These are phyloP conservation scores for Tylopilus sp. DNA, from an alignment of 768 basidiomycete genomes.

Conservation along the genomic window DNA sequence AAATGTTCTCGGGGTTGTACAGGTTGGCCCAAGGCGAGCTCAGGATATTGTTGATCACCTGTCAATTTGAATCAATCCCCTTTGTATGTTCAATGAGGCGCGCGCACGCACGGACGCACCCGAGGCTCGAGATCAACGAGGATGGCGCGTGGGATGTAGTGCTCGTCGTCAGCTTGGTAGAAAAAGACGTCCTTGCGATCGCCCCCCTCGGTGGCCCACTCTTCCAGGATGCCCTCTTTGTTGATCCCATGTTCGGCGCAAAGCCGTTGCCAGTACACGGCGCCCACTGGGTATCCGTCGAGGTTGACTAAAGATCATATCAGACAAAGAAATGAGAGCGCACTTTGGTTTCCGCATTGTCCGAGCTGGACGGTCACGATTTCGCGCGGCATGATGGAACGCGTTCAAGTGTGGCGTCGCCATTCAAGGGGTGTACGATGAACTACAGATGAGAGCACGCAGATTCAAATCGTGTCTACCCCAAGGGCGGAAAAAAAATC, in stretches of 20 bases:
- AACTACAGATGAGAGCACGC: slow-evolving; percentile 10
- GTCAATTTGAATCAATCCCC: background rate
- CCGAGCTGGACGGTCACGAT: slow-evolving; percentile 84
- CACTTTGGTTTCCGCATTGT: slow-evolving; percentile 92
- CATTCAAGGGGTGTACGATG: background rate
- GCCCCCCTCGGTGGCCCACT: slow-evolving; percentile 93
- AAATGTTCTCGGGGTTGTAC: slow-evolving; percentile 98
- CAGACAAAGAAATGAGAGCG: slow-evolving; percentile 21
- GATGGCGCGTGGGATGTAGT: slow-evolving; percentile 96
- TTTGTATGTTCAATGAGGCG: background rate
- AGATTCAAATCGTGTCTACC: slow-evolving; percentile 20
- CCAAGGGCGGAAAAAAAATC: slow-evolving; percentile 12
- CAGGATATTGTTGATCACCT: slow-evolving; percentile 97
- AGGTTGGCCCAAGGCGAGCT: slow-evolving; percentile 78
- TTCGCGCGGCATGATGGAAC: slow-evolving; percentile 66
- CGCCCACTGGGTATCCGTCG: slow-evolving; percentile 67
- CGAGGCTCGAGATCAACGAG: slow-evolving; percentile 95
- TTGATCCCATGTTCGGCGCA: slow-evolving; percentile 99
- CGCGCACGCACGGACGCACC: slow-evolving; percentile 45
- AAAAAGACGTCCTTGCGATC: slow-evolving; percentile 99
- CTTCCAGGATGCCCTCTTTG: slow-evolving; percentile 92
- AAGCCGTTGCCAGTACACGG: slow-evolving; percentile 97
- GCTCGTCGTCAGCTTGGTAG: slow-evolving; percentile 99
- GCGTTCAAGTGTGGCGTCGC: slow-evolving; percentile 14
- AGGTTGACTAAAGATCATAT: background rate